Conservation (phyloP, 1,284 basidiomycete species). For the Malassezia dermatis region DNA sequence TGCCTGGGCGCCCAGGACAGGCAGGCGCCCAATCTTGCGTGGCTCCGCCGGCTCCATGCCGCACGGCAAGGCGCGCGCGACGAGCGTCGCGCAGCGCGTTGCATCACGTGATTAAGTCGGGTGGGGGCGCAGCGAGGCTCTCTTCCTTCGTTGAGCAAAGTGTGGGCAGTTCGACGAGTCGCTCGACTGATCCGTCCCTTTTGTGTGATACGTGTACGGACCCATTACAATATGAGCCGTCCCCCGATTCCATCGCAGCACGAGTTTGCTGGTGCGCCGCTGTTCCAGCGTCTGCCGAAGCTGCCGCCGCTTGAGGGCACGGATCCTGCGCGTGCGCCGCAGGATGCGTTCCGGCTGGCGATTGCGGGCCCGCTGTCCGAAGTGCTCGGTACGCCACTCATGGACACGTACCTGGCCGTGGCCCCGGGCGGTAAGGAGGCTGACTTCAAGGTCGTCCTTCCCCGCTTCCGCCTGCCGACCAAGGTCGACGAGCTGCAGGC, state of each 20-base stretch:
- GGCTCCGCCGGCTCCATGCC: conserved; percentile 2
- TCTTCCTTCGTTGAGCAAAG: conserved; percentile 6
- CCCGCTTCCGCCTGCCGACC: conserved; percentile 74
- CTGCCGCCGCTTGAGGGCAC: conserved; percentile 46
- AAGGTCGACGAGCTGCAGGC: conserved; percentile 70
- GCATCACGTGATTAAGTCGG: conserved; percentile 8
- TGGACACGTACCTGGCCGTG: conserved; percentile 67
- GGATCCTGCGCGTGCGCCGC: conserved; percentile 60
- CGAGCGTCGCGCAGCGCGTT: background rate
- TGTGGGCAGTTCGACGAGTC: conserved; percentile 3
- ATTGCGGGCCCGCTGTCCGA: conserved; percentile 68
- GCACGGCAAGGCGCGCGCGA: conserved; percentile 6
- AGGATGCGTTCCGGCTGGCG: conserved; percentile 75
- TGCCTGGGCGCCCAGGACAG: conserved; percentile 4
- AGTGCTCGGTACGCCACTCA: conserved; percentile 54
- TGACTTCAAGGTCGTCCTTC: conserved; percentile 84
- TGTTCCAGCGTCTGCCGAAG: conserved; percentile 39
- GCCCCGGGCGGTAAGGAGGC: conserved; percentile 75
- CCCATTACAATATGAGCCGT: conserved; percentile 7
- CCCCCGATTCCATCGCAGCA: conserved; percentile 16
- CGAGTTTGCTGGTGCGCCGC: conserved; percentile 50
- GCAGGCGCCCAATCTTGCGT: conserved; percentile 14
- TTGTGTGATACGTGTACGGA: background rate
- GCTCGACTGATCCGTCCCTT: background rate
- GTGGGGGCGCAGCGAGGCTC: background rate